Evolutionary conservation across 2,329 filamentous ascomycete species (phyloP).

Genomic region (Epichloe brachyelytri): DNA sequence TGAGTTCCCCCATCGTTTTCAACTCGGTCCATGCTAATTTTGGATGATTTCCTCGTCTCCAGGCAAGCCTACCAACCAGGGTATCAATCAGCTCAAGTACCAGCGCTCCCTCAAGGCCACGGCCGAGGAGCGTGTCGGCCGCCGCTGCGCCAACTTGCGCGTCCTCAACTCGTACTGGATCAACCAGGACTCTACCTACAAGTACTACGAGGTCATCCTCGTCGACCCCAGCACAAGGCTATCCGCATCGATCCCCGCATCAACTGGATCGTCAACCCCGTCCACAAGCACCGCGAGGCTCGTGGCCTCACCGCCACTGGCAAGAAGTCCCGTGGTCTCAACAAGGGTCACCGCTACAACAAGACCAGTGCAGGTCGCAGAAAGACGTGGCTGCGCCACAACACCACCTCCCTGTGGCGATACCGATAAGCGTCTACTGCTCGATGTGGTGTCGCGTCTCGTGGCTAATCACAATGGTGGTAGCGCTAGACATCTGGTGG

Average conservation of each 20-base stretch:
- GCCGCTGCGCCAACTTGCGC: constrained; percentile 96
- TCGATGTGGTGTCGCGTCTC: neutral
- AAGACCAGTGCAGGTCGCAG: constrained; percentile 93
- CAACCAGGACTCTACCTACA: constrained; percentile 99
- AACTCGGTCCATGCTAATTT: neutral
- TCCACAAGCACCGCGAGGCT: constrained; percentile 99
- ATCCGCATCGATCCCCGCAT: constrained; percentile 98
- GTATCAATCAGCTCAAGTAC: constrained; percentile 99
- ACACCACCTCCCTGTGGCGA: constrained; percentile 97
- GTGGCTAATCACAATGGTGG: neutral
- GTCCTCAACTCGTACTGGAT: constrained; percentile 99
- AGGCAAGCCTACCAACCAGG: constrained; percentile 99
- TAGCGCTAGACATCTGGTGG: neutral
- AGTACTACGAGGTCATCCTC: constrained; percentile 99
- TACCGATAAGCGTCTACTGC: constrained; percentile 57
- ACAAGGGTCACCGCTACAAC: constrained; percentile 99
- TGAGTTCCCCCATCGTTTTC: too few species aligned
- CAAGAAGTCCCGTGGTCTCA: constrained; percentile 99
- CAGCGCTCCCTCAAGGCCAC: constrained; percentile 96
- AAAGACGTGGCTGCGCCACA: constrained; percentile 99
- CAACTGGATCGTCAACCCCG: constrained; percentile 99
- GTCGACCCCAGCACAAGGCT: constrained; percentile 99
- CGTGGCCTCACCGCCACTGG: constrained; percentile 95
- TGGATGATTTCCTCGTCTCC: constrained; percentile 9
- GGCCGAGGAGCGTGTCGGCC: constrained; percentile 98